A percentile compares a stretch with the other conserved stretches of the same genome.
Conservation (phyloP, 352 stramenopile genomes). For the Phytophthora pinifolia region DNA sequence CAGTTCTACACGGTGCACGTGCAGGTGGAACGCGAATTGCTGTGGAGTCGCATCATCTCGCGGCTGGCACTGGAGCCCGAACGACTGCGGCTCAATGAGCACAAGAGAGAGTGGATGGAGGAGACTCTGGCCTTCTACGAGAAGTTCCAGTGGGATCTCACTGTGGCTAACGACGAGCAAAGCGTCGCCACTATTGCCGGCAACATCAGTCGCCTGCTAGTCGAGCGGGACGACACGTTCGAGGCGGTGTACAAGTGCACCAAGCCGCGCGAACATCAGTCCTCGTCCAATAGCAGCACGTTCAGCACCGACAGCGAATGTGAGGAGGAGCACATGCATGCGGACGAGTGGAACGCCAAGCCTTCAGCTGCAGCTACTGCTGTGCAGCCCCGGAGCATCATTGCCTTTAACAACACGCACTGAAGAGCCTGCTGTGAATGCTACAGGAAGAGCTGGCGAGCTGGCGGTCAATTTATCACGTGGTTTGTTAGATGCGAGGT, state of each 20-base stretch:
- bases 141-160: constrained; percentile 75
- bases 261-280: constrained; percentile 28
- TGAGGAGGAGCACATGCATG: constrained; percentile 28
- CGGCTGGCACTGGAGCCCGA: constrained; percentile 71
- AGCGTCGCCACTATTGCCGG: constrained; percentile 56
- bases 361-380: not conserved
- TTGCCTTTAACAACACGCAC: constrained; percentile 66
- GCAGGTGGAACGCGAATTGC: constrained; percentile 65
- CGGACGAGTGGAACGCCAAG: constrained; percentile 13
- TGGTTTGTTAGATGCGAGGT: constrained; percentile 4
- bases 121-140: constrained; percentile 82
- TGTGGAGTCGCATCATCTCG: constrained; percentile 75
- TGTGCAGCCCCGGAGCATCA: constrained; percentile 45
- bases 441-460: constrained; percentile 5
- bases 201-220: constrained; percentile 48
- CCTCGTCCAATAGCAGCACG: constrained; percentile 46
- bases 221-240: constrained; percentile 65
- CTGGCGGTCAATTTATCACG: constrained; percentile 10
- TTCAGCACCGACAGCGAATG: constrained; percentile 76
- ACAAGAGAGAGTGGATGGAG: constrained; percentile 87
- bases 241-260: constrained; percentile 60
- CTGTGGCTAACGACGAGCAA: constrained; percentile 61
- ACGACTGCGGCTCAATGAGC: constrained; percentile 76
- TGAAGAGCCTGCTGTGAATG: constrained; percentile 11
- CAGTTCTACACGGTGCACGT: constrained; percentile 88